Evolutionary conservation across 306 rosid genomes (phyloP).

Genomic region (Begonia peltatifolia): DNA sequence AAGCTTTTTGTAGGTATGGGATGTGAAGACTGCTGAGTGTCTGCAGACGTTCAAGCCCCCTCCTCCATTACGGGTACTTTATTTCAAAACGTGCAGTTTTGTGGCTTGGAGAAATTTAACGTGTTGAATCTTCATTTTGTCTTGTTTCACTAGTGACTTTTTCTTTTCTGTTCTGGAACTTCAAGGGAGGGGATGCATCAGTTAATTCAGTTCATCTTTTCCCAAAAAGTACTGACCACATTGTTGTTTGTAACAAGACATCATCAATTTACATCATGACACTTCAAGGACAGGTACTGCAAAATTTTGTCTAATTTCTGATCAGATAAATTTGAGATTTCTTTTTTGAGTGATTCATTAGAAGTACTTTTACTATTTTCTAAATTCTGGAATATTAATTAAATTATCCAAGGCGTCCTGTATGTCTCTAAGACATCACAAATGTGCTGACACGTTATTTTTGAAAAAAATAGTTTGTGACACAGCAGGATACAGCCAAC

Average conservation of each 20-base stretch:
- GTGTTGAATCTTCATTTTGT: conserved; percentile 7
- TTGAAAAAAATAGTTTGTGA: no score
- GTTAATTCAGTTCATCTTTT: conserved; percentile 89
- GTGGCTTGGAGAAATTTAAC: conserved; percentile 6
- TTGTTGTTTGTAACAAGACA: conserved; percentile 89
- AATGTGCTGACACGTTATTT: no score
- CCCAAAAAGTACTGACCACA: conserved; percentile 79
- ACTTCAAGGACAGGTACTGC: conserved; percentile 91
- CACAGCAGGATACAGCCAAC: no score
- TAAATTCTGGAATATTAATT: no score
- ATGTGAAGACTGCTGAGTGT: conserved; percentile 77
- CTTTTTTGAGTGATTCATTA: no score
- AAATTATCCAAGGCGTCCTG: no score
- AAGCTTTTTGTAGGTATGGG: conserved; percentile 66
- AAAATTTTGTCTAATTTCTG: no score
- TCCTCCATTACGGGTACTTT: conserved; percentile 75
- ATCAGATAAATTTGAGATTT: no score
- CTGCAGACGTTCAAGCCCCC: conserved; percentile 96
- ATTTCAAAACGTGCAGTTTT: conserved; percentile 1
- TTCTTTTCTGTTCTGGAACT: conserved; percentile 12
- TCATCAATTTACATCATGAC: conserved; percentile 95
- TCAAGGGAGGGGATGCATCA: conserved; percentile 94
- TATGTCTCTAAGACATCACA: no score
- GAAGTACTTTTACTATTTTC: no score
- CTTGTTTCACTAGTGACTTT: conserved; percentile 6